Conservation (phyloP, 805 yeast species). For the Candida namnaoensis region DNA sequence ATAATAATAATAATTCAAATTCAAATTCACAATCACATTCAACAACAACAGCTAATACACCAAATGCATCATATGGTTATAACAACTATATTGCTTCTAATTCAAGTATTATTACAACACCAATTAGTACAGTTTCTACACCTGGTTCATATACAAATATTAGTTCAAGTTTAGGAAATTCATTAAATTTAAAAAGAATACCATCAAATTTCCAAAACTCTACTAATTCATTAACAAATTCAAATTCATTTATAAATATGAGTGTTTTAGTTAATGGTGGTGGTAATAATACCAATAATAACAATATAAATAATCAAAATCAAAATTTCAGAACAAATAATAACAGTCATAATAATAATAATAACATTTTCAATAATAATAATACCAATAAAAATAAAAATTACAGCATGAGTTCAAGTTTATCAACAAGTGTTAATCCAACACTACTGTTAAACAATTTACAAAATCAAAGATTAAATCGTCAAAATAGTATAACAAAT, state of each 20-base stretch:
- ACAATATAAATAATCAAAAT: neutral
- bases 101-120: slow-evolving; percentile 1
- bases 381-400: neutral
- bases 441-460: neutral
- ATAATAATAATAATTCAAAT: slow-evolving; percentile 1
- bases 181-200: slow-evolving; percentile 18
- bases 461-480: slow-evolving; percentile 1
- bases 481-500: neutral
- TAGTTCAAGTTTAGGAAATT: slow-evolving; percentile 7
- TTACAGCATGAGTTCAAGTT: neutral
- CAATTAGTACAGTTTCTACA: neutral
- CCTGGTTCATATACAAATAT: slow-evolving; percentile 11
- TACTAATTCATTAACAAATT: neutral
- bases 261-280: slow-evolving; percentile 4
- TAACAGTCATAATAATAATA: neutral
- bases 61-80: neutral
- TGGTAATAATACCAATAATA: slow-evolving; percentile 4
- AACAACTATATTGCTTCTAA: slow-evolving; percentile 3
- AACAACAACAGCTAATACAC: neutral
- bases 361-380: neutral
- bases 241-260: neutral
- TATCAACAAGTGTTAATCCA: neutral
- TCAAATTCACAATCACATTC: slow-evolving; percentile 1
- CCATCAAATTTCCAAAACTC: slow-evolving; percentile 15
- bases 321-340: slow-evolving; percentile 5